These are phyloP conservation scores for Sporothrix protearum DNA, from an alignment of 2,329 filamentous ascomycete genomes.

Conservation along the genomic window DNA sequence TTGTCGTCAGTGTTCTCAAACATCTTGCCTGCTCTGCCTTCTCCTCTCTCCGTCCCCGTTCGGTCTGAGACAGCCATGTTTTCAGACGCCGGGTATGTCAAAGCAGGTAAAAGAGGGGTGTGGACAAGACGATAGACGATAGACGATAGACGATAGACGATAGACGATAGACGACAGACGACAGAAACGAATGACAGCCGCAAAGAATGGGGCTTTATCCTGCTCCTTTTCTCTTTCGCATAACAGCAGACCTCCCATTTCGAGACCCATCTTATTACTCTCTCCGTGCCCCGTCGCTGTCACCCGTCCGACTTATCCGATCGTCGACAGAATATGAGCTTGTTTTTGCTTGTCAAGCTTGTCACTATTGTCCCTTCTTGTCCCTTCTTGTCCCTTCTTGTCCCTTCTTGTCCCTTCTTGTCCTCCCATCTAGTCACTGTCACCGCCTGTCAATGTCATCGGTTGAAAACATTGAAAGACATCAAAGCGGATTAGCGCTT, in stretches of 20 bases:
- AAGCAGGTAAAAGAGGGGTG: background rate
- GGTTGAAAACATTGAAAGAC: background rate
- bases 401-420: background rate
- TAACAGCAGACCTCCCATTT: conserved; percentile 3
- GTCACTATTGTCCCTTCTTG: background rate
- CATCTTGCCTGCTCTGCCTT: background rate
- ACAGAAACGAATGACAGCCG: background rate
- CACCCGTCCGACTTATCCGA: conserved; percentile 1
- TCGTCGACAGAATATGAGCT: background rate
- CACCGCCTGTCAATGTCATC: background rate
- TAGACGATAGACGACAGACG: background rate
- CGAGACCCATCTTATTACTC: background rate
- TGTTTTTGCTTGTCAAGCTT: background rate
- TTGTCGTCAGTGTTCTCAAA: background rate
- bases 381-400: background rate
- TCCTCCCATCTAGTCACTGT: background rate
- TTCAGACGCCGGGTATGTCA: conserved; percentile 1
- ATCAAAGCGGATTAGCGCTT: background rate
- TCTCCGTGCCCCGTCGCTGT: background rate
- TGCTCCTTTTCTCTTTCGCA: background rate
- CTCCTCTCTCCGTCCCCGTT: background rate
- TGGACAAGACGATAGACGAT: background rate
- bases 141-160: background rate
- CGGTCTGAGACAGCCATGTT: background rate
- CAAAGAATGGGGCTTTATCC: background rate